phyloP scores from a whole-genome alignment of 2,329 filamentous ascomycete genomes.

The Xylaria arbuscula region DNA sequence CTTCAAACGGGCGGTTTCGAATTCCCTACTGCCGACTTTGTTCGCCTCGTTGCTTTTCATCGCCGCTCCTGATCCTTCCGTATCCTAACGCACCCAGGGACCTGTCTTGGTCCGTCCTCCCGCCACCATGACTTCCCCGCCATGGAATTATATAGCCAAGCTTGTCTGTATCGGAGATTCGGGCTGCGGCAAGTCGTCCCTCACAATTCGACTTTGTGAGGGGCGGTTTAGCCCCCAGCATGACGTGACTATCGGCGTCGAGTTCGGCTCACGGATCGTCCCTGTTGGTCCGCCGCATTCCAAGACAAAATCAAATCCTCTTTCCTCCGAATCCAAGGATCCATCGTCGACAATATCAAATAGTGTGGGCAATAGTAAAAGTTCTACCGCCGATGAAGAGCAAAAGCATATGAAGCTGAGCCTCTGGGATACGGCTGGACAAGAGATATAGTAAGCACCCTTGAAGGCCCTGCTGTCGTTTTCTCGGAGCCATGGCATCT shows the following conservation, averaged over 20 bases:
- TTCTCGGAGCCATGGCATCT: neutral
- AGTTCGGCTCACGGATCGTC: slow-evolving; percentile 93
- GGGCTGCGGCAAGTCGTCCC: slow-evolving; percentile 92
- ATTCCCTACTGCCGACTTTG: slow-evolving; percentile 13
- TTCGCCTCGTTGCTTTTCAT: slow-evolving; percentile 19
- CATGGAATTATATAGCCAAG: slow-evolving; percentile 99
- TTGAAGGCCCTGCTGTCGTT: neutral
- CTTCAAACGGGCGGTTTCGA: slow-evolving; percentile 5
- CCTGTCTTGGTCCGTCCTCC: slow-evolving; percentile 11
- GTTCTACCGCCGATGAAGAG: slow-evolving; percentile 32
- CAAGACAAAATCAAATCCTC: slow-evolving; percentile 48
- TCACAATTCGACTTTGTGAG: slow-evolving; percentile 96
- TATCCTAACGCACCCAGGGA: slow-evolving; percentile 14
- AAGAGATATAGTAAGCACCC: slow-evolving; percentile 79
- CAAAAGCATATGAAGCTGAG: slow-evolving; percentile 91
- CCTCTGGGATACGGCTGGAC: slow-evolving; percentile 95
- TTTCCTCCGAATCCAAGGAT: slow-evolving; percentile 39
- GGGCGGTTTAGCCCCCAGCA: slow-evolving; percentile 93
- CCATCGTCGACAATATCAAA: slow-evolving; percentile 23
- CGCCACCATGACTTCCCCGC: slow-evolving; percentile 67
- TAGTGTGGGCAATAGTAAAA: slow-evolving; percentile 11
- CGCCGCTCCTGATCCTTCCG: slow-evolving; percentile 8
- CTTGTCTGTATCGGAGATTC: slow-evolving; percentile 98
- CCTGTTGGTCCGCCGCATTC: slow-evolving; percentile 85
- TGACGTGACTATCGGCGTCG: slow-evolving; percentile 96